phyloP scores from a whole-genome alignment of 805 yeast species.

The Candida ficus region DNA sequence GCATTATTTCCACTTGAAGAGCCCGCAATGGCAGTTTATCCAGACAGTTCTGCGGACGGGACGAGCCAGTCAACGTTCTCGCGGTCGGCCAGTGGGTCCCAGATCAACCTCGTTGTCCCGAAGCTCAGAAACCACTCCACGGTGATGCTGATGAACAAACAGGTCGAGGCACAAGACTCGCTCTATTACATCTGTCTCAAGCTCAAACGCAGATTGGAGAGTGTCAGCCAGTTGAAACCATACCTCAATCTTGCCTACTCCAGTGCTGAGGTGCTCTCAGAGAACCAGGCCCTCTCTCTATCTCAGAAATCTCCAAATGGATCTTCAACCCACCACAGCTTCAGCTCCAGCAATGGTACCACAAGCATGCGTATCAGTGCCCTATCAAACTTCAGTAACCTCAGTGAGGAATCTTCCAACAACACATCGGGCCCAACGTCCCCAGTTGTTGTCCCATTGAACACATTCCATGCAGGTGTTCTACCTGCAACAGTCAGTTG shows the following conservation, averaged over 20 bases:
- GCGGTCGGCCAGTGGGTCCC: slow-evolving; percentile 10
- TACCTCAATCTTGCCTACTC: slow-evolving; percentile 59
- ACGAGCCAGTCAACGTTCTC: not conserved
- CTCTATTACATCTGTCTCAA: slow-evolving; percentile 60
- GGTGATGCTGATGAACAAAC: slow-evolving; percentile 52
- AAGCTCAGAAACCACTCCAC: slow-evolving; percentile 12
- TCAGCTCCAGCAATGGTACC: slow-evolving; percentile 13
- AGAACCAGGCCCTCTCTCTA: slow-evolving; percentile 58
- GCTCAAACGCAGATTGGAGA: slow-evolving; percentile 49
- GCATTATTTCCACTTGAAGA: not conserved
- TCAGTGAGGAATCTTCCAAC: slow-evolving; percentile 28
- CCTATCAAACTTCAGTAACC: slow-evolving; percentile 28
- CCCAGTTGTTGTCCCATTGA: slow-evolving; percentile 22
- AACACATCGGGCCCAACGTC: slow-evolving; percentile 19
- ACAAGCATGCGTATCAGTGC: slow-evolving; percentile 30
- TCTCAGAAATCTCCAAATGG: slow-evolving; percentile 29
- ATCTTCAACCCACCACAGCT: slow-evolving; percentile 11
- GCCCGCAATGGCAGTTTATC: slow-evolving; percentile 4
- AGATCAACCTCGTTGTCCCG: slow-evolving; percentile 9
- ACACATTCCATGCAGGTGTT: slow-evolving; percentile 72
- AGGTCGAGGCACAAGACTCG: slow-evolving; percentile 60
- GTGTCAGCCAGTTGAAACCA: slow-evolving; percentile 63
- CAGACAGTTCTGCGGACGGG: slow-evolving; percentile 2
- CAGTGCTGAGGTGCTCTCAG: slow-evolving; percentile 63
- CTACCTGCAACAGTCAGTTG: slow-evolving; percentile 67